These are phyloP conservation scores for Ajuga reptans DNA, from an alignment of 305 asterid genomes.

Conservation along the genomic window DNA sequence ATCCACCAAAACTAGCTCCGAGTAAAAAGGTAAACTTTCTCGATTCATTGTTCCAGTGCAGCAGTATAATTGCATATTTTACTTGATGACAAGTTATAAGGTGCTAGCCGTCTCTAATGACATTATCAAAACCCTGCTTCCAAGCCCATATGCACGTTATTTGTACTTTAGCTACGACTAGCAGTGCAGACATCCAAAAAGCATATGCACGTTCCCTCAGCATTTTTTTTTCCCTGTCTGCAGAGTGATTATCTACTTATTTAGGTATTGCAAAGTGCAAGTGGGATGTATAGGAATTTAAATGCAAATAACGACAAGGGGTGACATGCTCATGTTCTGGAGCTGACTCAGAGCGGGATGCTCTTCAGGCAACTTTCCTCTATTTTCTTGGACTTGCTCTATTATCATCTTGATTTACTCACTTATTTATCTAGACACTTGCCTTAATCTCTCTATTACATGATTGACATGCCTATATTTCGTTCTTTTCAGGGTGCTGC, in stretches of 20 bases:
- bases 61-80: background rate
- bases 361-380: slow-evolving; percentile 63
- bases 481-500: slow-evolving; percentile 56
- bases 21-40: slow-evolving; percentile 50
- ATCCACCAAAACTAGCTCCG: slow-evolving; percentile 97
- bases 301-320: slow-evolving; percentile 75
- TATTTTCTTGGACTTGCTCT: background rate
- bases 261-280: slow-evolving; percentile 80
- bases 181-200: too few relatives aligned
- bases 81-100: background rate
- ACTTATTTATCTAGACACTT: background rate
- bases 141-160: background rate
- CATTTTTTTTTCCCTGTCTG: too few relatives aligned
- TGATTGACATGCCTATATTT: background rate
- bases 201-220: too few relatives aligned
- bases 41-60: slow-evolving; percentile 5
- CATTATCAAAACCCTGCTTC: too few relatives aligned
- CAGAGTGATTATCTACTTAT: background rate
- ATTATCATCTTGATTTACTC: too few relatives aligned
- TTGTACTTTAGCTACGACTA: too few relatives aligned
- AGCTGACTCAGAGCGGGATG: slow-evolving; percentile 94
- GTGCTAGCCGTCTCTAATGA: background rate
- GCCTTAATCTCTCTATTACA: background rate
- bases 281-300: slow-evolving; percentile 91
- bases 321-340: slow-evolving; percentile 99